Conservation (phyloP, 2,329 filamentous ascomycete species). For the Ophiosphaerella korrae region DNA sequence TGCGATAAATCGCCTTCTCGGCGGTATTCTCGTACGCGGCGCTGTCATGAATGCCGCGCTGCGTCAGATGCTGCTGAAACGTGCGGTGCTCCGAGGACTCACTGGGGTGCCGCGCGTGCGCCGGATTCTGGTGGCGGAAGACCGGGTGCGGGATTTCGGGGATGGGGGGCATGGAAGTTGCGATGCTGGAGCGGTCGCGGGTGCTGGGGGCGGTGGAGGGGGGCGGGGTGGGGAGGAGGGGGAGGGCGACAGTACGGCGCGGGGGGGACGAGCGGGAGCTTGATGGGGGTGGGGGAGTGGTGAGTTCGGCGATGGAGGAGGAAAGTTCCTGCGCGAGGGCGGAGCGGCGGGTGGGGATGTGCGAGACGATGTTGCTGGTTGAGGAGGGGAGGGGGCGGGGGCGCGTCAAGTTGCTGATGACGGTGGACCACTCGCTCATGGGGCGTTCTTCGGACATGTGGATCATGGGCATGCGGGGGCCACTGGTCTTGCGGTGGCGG, state of each 20-base stretch:
- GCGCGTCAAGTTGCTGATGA: constrained; percentile 37
- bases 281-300: constrained; percentile 20
- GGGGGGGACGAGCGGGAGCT: constrained; percentile 20
- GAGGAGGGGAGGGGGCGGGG: constrained; percentile 22
- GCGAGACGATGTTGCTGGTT: constrained; percentile 33
- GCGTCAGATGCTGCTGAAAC: constrained; percentile 39
- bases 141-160: constrained; percentile 26
- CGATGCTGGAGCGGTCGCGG: constrained; percentile 29
- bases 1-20: constrained; percentile 61
- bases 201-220: constrained; percentile 32
- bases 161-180: constrained; percentile 41
- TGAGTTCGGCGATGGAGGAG: constrained; percentile 26
- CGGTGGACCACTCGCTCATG: constrained; percentile 47
- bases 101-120: constrained; percentile 17
- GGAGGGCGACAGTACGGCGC: constrained; percentile 32
- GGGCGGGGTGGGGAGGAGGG: constrained; percentile 38
- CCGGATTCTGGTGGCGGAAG: constrained; percentile 12
- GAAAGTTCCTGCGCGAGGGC: constrained; percentile 24
- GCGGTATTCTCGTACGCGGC: constrained; percentile 57
- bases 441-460: constrained; percentile 50
- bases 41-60: constrained; percentile 35
- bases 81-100: constrained; percentile 18
- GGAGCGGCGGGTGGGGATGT: constrained; percentile 35
- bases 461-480: constrained; percentile 40
- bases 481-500: constrained; percentile 42